phyloP scores from a whole-genome alignment of 805 yeast species.

The Wickerhamomyces alni region DNA sequence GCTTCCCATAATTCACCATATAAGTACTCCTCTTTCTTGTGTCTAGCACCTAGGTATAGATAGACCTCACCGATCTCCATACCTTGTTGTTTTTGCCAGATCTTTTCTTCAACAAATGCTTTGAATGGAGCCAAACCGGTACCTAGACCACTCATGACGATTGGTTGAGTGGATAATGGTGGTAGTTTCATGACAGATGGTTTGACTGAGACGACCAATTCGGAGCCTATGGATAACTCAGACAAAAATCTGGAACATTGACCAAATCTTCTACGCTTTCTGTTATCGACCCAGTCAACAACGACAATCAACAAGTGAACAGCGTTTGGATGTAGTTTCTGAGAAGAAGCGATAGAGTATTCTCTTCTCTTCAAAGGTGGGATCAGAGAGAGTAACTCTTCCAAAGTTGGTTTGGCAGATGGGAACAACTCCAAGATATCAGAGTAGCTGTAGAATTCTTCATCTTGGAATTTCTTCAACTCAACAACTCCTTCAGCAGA shows the following conservation, averaged over 20 bases:
- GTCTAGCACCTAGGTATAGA: constrained; percentile 90
- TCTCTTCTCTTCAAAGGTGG: constrained; percentile 94
- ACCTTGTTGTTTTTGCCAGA: constrained; percentile 90
- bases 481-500: constrained; percentile 80
- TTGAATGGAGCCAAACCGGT: constrained; percentile 98
- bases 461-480: constrained; percentile 80
- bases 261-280: constrained; percentile 83
- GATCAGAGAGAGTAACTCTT: constrained; percentile 64
- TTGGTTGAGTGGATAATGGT: constrained; percentile 78
- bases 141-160: constrained; percentile 95
- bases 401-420: constrained; percentile 72
- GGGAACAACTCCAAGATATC: constrained; percentile 77
- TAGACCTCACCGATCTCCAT: constrained; percentile 82
- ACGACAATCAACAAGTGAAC: constrained; percentile 90
- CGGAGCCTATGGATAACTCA: constrained; percentile 72
- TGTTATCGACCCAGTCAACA: constrained; percentile 88
- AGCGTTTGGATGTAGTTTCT: constrained; percentile 83
- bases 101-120: constrained; percentile 93
- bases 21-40: constrained; percentile 88
- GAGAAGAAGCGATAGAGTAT: constrained; percentile 96
- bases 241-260: constrained; percentile 91
- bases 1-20: constrained; percentile 99
- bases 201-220: constrained; percentile 88
- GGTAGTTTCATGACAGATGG: constrained; percentile 98
- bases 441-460: constrained; percentile 70